Conservation (phyloP, 805 yeast genomes). For the Brettanomyces bruxellensis region DNA sequence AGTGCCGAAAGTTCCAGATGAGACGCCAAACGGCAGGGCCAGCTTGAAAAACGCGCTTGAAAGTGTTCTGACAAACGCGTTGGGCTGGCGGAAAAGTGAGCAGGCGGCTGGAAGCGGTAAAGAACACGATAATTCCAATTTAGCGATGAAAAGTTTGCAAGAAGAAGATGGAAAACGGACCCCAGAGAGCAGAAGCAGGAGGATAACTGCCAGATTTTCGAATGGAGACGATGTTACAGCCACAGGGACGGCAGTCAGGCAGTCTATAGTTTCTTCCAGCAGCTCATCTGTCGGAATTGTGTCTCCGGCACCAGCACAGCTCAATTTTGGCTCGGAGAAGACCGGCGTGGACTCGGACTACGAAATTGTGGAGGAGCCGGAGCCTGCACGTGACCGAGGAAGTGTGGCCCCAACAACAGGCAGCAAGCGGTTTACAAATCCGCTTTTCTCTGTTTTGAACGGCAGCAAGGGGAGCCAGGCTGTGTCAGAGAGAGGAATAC, state of each 20-base stretch:
- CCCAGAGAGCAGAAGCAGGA: not conserved
- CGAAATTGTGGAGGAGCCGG: not conserved
- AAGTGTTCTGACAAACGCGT: slow-evolving; percentile 2
- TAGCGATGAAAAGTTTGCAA: not conserved
- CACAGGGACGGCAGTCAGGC: not conserved
- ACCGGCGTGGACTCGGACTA: slow-evolving; percentile 12
- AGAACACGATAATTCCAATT: not conserved
- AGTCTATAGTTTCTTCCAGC: no score
- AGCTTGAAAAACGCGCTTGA: slow-evolving; percentile 1
- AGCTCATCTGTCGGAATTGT: no score
- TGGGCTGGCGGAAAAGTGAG: not conserved
- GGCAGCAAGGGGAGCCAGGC: no score
- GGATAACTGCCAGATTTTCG: not conserved
- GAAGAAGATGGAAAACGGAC: not conserved
- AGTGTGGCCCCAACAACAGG: not conserved
- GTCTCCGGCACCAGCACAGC: not conserved
- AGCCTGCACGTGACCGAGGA: not conserved
- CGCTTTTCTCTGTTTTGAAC: not conserved
- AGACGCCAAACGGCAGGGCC: not conserved
- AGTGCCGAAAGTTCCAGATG: not conserved
- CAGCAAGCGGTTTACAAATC: slow-evolving; percentile 2
- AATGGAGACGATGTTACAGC: not conserved
- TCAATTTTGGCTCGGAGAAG: slow-evolving; percentile 12
- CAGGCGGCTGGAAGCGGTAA: not conserved
- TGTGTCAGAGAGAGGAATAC: not conserved